These are phyloP conservation scores for Aureobasidium sp. DNA, from an alignment of 2,329 filamentous ascomycete genomes.

Conservation along the genomic window DNA sequence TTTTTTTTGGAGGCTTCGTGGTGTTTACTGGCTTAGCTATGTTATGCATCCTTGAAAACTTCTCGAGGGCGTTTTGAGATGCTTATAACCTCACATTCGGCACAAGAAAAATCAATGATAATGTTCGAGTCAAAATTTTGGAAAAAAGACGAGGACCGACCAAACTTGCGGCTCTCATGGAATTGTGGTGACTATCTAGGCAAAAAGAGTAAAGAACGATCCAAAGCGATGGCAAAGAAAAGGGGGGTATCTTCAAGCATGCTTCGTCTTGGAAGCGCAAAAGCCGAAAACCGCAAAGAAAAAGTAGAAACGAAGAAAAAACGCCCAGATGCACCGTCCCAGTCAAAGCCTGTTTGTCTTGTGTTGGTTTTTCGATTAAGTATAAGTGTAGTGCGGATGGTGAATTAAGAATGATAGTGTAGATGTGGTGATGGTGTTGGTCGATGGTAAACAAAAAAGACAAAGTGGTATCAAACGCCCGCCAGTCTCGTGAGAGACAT, in stretches of 20 bases:
- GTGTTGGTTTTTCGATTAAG: not conserved
- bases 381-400: not conserved
- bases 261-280: not conserved
- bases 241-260: not conserved
- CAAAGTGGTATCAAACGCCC: constrained; percentile 11
- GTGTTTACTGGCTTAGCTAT: no score
- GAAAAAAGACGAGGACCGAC: not conserved
- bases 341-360: constrained; percentile 7
- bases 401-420: not conserved
- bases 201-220: not conserved
- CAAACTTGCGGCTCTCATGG: not conserved
- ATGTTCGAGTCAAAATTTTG: no score
- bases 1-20: not conserved
- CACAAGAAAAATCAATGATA: no score
- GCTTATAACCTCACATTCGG: not conserved
- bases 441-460: not conserved
- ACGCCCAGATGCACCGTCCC: constrained; percentile 7
- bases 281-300: not conserved
- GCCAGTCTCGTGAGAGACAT: constrained; percentile 12
- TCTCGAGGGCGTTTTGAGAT: no score
- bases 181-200: not conserved
- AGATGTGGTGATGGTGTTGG: not conserved
- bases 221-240: not conserved
- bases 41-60: no score
- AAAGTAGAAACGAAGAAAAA: not conserved